Conservation (phyloP, 2,329 filamentous ascomycete genomes). For the Colletotrichum euphorbiae region DNA sequence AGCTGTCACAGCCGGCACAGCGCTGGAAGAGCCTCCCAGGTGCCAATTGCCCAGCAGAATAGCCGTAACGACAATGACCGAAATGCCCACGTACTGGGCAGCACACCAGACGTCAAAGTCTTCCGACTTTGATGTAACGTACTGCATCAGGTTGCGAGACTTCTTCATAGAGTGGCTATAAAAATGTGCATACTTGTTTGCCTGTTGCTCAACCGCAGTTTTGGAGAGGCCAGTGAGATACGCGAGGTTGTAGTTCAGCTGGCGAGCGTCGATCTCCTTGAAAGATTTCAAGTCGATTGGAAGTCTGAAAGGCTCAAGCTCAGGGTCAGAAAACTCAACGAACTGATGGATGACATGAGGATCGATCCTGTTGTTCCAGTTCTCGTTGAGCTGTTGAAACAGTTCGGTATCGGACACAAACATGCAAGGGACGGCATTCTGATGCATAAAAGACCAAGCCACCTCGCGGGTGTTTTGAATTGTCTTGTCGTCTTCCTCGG, state of each 20-base stretch:
- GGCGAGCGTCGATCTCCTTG: conserved; percentile 61
- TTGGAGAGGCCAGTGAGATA: conserved; percentile 56
- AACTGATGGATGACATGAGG: conserved; percentile 60
- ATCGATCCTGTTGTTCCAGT: conserved; percentile 52
- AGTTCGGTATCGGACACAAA: conserved; percentile 59
- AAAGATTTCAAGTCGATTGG: conserved; percentile 63
- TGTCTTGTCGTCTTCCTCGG: conserved; percentile 54
- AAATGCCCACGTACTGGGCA: conserved; percentile 15
- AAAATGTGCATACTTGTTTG: background rate
- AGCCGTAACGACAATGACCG: conserved; percentile 10
- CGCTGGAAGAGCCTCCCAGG: conserved; percentile 11
- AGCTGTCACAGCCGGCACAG: conserved; percentile 10
- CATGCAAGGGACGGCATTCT: conserved; percentile 60
- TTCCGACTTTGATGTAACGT: background rate
- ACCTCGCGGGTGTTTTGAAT: conserved; percentile 53
- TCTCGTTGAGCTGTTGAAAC: conserved; percentile 50
- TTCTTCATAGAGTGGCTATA: conserved; percentile 18
- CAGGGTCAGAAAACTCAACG: conserved; percentile 54
- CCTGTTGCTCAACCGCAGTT: conserved; percentile 29
- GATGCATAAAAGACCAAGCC: conserved; percentile 60
- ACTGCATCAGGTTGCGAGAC: background rate
- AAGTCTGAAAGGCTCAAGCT: conserved; percentile 52
- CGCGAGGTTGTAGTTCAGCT: conserved; percentile 66
- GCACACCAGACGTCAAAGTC: conserved; percentile 21
- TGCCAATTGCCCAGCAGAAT: conserved; percentile 21